Evolutionary conservation across 2,329 filamentous ascomycete species (phyloP).

Genomic region (Anthostomella pinea): DNA sequence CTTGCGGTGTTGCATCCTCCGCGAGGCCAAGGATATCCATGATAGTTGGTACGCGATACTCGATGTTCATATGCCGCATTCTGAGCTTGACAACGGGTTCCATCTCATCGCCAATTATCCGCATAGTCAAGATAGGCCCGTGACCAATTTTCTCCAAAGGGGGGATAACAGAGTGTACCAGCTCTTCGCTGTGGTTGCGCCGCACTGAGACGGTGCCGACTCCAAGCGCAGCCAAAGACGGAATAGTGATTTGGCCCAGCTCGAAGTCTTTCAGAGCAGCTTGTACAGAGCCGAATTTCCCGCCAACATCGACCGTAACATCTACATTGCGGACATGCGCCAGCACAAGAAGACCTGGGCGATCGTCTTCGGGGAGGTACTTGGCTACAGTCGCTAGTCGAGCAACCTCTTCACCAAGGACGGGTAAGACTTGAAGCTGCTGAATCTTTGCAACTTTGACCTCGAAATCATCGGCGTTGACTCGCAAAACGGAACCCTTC

Average conservation of each 20-base stretch:
- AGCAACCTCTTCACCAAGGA: slow-evolving; percentile 73
- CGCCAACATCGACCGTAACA: slow-evolving; percentile 60
- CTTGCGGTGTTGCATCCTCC: slow-evolving; percentile 65
- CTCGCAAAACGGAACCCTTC: slow-evolving; percentile 78
- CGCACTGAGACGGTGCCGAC: slow-evolving; percentile 59
- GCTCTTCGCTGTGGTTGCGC: slow-evolving; percentile 66
- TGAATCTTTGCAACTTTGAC: slow-evolving; percentile 60
- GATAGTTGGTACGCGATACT: slow-evolving; percentile 82
- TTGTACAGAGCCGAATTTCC: slow-evolving; percentile 63
- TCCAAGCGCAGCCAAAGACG: slow-evolving; percentile 77
- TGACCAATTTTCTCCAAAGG: slow-evolving; percentile 26
- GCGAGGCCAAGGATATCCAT: slow-evolving; percentile 74
- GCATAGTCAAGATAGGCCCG: slow-evolving; percentile 70
- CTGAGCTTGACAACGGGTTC: slow-evolving; percentile 89
- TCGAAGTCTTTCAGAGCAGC: slow-evolving; percentile 62
- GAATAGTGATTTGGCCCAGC: slow-evolving; percentile 77
- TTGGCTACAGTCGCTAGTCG: slow-evolving; percentile 86
- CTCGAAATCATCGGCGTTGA: slow-evolving; percentile 64
- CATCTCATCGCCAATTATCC: slow-evolving; percentile 91
- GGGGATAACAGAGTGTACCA: slow-evolving; percentile 56
- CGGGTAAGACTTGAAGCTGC: slow-evolving; percentile 65
- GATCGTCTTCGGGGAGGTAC: slow-evolving; percentile 92
- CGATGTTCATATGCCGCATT: slow-evolving; percentile 77
- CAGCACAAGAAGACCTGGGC: slow-evolving; percentile 81
- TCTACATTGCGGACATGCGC: slow-evolving; percentile 63